A percentile compares a stretch with the other conserved stretches of the same genome.
Evolutionary conservation across 2,329 filamentous ascomycete species (phyloP).

Genomic region (Fusarium caatingaense): DNA sequence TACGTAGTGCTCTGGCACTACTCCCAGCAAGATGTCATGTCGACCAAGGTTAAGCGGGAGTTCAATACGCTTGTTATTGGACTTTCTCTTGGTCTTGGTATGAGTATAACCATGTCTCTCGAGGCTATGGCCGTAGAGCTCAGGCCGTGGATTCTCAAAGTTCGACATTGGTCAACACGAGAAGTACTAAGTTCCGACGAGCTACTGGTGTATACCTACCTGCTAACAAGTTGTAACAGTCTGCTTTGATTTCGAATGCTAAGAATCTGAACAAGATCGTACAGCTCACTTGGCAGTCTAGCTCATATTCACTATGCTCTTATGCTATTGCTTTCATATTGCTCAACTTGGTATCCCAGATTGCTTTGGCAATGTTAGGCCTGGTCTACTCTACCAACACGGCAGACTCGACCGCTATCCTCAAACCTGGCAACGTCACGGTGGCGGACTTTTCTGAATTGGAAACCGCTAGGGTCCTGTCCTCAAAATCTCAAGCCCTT

Average conservation of each 20-base stretch:
- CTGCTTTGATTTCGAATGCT: conserved; percentile 35
- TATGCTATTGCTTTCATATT: conserved; percentile 37
- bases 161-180: conserved; percentile 50
- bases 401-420: conserved; percentile 49
- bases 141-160: conserved; percentile 59
- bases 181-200: conserved; percentile 51
- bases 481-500: conserved; percentile 32
- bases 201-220: not conserved
- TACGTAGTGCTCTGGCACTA: conserved; percentile 34
- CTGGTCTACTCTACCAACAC: conserved; percentile 57
- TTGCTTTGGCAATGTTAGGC: conserved; percentile 56
- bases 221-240: conserved; percentile 9
- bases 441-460: conserved; percentile 53
- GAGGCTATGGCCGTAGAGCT: conserved; percentile 58
- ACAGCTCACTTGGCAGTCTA: conserved; percentile 29
- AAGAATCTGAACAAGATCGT: conserved; percentile 40
- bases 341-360: conserved; percentile 50
- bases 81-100: conserved; percentile 49
- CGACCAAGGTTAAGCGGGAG: conserved; percentile 50
- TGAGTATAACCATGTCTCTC: conserved; percentile 57
- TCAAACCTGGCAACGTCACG: conserved; percentile 50
- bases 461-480: conserved; percentile 48
- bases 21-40: conserved; percentile 30
- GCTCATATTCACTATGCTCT: conserved; percentile 25
- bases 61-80: conserved; percentile 60